Base-by-base conservation (phyloP, 768 basidiomycete species). In the Lactarius akahatsu region DNA sequence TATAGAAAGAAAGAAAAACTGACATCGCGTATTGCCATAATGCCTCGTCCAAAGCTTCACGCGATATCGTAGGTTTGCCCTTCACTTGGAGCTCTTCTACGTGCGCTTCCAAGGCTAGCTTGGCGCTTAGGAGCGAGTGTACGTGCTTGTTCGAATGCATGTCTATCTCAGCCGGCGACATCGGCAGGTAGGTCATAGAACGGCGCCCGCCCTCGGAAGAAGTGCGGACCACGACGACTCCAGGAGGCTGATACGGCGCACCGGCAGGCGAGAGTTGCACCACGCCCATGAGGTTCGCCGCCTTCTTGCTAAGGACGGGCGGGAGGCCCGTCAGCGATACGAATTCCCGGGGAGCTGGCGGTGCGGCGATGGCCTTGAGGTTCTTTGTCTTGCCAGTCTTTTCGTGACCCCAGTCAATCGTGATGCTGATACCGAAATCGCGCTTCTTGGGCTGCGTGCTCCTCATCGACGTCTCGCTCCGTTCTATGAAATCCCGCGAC, bases 61-160 rank as follows among this genome's bases (percentile, higher is more conserved):
- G 58, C 26, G 59, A 70, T 32, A 77, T 59, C 28, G 70, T 45
- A 32, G 71, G 72, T 61, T 62, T 56, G 4, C 74, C 74, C 41
- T 62, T 68, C 30, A 70, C 71, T 28, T 66, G 64, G 23, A 76
- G 69, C 32, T 81, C 79, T 23, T 73, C 60, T 16, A 88, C 72
- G 72, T 78, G 86, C 55, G 84, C 83, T 7, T 69, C 72, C 11
- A 92, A 76, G 4, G 89, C 87, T 41, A 79, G 78, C 71, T 85
- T 84, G 72, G 85, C 88, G 36, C 84, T 84, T 30, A 92, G 77
- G 3, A 92, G 73, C 7, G 81, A 80, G 72, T 91, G 87, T 58
- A 90, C 76, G 72, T 86, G 81, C 76, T 86, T 88, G 76, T 85
- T 87, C n/a, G 85, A 81, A 71, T 90, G 87, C 85, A 89, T 86